Evolutionary conservation across 1,139 yeast genomes (phyloP).

Genomic region (Zygosaccharomyces pseudobailii): DNA sequence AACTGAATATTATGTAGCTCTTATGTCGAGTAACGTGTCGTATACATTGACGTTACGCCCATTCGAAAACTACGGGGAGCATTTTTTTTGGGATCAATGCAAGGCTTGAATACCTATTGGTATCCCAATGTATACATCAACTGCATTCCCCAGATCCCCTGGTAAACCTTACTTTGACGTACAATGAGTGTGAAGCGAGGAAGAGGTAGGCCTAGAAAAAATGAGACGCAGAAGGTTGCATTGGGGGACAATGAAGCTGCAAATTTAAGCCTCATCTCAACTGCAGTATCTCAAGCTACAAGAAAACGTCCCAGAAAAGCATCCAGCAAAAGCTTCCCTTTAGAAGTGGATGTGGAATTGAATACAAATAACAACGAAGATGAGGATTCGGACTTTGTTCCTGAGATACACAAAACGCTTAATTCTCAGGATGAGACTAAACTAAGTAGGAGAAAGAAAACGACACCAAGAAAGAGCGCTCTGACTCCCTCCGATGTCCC

Average conservation of each 20-base stretch:
- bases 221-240: constrained; percentile 1
- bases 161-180: not conserved
- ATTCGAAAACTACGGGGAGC: constrained; percentile 10
- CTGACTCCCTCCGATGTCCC: not conserved
- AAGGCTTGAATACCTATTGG: not conserved
- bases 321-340: too few species aligned
- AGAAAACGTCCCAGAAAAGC: constrained; percentile 5
- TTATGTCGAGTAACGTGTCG: not conserved
- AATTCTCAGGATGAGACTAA: constrained; percentile 12
- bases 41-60: constrained; percentile 2
- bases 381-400: constrained; percentile 8
- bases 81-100: not conserved
- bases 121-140: not conserved
- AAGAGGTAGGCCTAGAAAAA: constrained; percentile 14
- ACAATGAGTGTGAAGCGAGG: constrained; percentile 10
- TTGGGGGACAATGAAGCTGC: constrained; percentile 1
- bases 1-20: too few species aligned
- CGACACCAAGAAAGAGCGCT: constrained; percentile 1
- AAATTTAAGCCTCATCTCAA: constrained; percentile 7
- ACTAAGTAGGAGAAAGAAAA: constrained; percentile 5
- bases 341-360: not conserved
- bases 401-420: constrained; percentile 15
- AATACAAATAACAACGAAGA: constrained; percentile 8
- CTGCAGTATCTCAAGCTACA: constrained; percentile 10
- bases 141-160: not conserved